phyloP scores from a whole-genome alignment of 1,139 yeast species.

The Sugiyamaella novakii region DNA sequence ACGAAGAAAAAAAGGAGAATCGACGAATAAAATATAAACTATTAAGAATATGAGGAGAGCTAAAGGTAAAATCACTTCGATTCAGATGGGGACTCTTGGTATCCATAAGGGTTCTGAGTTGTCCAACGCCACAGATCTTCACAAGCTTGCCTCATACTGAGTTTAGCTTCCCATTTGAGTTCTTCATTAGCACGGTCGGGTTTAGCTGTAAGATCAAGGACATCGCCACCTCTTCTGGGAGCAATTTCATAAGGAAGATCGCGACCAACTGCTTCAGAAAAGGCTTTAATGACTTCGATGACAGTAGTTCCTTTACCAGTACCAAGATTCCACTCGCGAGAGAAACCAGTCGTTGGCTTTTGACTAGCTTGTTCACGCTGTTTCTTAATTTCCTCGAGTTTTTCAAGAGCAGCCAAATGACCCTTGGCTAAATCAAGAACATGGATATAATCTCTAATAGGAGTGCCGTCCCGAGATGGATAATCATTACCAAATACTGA shows the following conservation, averaged over 20 bases:
- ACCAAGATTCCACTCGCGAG: constrained; percentile 82
- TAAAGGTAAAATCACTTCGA: constrained; percentile 3
- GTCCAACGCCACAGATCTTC: constrained; percentile 81
- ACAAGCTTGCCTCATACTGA: constrained; percentile 65
- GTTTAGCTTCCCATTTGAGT: constrained; percentile 64
- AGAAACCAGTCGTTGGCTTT: constrained; percentile 49
- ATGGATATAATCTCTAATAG: constrained; percentile 80
- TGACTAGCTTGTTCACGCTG: constrained; percentile 30
- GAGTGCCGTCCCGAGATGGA: constrained; percentile 74
- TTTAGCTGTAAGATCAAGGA: constrained; percentile 71
- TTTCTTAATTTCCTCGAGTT: constrained; percentile 49
- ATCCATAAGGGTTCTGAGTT: constrained; percentile 67
- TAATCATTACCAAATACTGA: constrained; percentile 70
- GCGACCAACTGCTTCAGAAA: constrained; percentile 67
- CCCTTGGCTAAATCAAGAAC: constrained; percentile 84
- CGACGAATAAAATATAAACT: neutral
- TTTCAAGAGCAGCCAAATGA: constrained; percentile 69
- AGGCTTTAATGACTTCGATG: constrained; percentile 67
- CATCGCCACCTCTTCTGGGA: constrained; percentile 78
- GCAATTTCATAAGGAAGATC: constrained; percentile 65
- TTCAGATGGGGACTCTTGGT: constrained; percentile 37
- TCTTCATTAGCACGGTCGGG: constrained; percentile 68
- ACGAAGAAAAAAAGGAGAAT: neutral
- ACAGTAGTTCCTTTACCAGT: constrained; percentile 81
- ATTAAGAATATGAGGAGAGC: too few relatives aligned